A percentile compares a stretch with the other conserved stretches of the same genome.
Evolutionary conservation across 345 rosid genomes (phyloP).

Genomic region (Populus davidiana): DNA sequence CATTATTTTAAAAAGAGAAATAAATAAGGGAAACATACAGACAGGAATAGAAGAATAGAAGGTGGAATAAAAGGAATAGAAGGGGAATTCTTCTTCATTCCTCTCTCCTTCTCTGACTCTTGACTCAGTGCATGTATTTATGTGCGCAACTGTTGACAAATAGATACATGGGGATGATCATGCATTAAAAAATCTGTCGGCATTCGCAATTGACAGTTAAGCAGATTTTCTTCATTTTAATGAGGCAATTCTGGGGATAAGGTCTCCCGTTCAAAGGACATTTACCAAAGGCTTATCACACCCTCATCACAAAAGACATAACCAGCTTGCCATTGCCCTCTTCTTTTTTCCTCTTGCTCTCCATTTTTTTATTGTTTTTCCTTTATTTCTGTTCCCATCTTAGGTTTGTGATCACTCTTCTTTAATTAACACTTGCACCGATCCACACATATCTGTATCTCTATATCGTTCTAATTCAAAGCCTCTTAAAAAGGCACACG

Average conservation of each 20-base stretch:
- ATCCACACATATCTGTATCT: slow-evolving; percentile 40
- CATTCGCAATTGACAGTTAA: slow-evolving; percentile 35
- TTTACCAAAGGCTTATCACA: slow-evolving; percentile 26
- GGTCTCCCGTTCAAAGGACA: slow-evolving; percentile 78
- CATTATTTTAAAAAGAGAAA: not conserved
- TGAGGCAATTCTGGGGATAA: slow-evolving; percentile 52
- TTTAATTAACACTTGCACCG: slow-evolving; percentile 33
- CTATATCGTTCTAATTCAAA: not conserved
- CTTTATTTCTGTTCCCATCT: slow-evolving; percentile 54
- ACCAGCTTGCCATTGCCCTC: not conserved
- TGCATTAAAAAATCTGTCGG: not conserved
- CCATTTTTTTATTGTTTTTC: slow-evolving; percentile 9
- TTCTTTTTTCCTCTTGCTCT: slow-evolving; percentile 2
- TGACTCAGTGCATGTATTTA: not conserved
- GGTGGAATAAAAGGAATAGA: slow-evolving; percentile 15
- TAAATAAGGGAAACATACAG: not conserved
- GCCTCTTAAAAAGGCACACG: not conserved
- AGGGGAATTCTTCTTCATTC: slow-evolving; percentile 14
- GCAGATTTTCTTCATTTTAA: slow-evolving; percentile 48
- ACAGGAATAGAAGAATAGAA: slow-evolving; percentile 2
- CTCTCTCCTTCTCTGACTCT: slow-evolving; percentile 1
- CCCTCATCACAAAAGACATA: slow-evolving; percentile 12
- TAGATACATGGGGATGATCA: not conserved
- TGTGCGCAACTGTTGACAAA: slow-evolving; percentile 21
- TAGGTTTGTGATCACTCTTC: slow-evolving; percentile 24